Conservation (phyloP, 2,329 filamentous ascomycete genomes). For the Pyricularia sp. region DNA sequence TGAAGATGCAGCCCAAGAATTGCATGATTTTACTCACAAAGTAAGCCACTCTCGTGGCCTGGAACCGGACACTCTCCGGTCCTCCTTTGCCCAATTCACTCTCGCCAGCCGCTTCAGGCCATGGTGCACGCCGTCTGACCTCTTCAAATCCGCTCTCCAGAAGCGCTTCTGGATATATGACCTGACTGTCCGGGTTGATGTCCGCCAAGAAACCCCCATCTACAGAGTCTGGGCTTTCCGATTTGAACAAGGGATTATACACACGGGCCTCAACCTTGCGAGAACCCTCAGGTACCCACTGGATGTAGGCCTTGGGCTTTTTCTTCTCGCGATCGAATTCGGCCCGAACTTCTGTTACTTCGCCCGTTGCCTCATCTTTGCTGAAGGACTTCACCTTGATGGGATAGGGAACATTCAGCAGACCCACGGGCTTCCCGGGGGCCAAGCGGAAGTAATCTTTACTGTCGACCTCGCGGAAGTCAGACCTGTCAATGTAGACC, state of each 20-base stretch:
- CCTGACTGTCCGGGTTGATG: conserved; percentile 75
- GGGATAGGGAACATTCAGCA: conserved; percentile 61
- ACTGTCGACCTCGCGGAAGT: conserved; percentile 66
- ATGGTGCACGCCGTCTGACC: conserved; percentile 60
- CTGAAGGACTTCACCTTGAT: conserved; percentile 60
- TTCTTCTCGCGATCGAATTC: conserved; percentile 62
- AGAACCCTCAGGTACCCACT: conserved; percentile 73
- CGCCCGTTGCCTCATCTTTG: conserved; percentile 48
- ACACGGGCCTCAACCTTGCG: conserved; percentile 66
- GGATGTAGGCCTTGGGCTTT: conserved; percentile 74
- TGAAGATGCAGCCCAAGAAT: not conserved
- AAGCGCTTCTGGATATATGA: conserved; percentile 67
- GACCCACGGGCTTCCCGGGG: conserved; percentile 63
- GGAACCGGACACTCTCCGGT: conserved; percentile 75
- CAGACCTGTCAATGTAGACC: conserved; percentile 75
- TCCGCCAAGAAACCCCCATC: conserved; percentile 76
- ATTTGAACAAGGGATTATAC: conserved; percentile 79
- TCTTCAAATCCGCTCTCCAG: conserved; percentile 80
- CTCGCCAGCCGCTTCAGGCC: conserved; percentile 72
- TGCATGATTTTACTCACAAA: conserved; percentile 41
- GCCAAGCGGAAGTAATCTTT: conserved; percentile 71
- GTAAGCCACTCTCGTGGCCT: conserved; percentile 82
- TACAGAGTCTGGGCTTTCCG: conserved; percentile 67
- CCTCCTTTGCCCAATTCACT: conserved; percentile 50
- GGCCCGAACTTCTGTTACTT: conserved; percentile 51